A percentile compares a stretch with the other conserved stretches of the same genome.
phyloP scores from a whole-genome alignment of 2,329 filamentous ascomycete species.

The Pseudogymnoascus sp. region DNA sequence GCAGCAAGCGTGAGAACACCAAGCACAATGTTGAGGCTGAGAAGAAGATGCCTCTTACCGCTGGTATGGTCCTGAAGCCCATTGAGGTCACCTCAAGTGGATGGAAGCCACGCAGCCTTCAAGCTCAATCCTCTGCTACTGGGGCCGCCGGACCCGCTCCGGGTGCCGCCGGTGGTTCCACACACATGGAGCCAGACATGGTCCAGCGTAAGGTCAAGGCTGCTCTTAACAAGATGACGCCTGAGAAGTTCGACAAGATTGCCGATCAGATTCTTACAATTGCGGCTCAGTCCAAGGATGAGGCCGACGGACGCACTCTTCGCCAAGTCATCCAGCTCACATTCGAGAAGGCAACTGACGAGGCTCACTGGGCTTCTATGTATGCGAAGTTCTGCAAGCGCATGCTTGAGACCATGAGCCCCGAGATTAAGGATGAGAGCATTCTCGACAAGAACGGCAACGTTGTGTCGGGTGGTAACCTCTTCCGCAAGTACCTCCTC shows the following conservation, averaged over 20 bases:
- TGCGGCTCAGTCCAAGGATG: conserved; percentile 89
- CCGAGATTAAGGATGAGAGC: conserved; percentile 89
- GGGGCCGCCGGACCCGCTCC: conserved; percentile 35
- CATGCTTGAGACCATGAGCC: conserved; percentile 92
- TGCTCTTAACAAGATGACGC: conserved; percentile 98
- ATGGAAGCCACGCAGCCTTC: conserved; percentile 80
- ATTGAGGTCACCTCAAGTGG: conserved; percentile 65
- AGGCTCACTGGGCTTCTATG: conserved; percentile 97
- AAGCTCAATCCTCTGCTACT: conserved; percentile 32
- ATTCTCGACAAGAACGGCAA: conserved; percentile 86
- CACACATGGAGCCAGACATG: conserved; percentile 76
- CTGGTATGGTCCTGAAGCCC: conserved; percentile 71
- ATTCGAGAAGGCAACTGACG: conserved; percentile 97
- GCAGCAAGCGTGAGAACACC: conserved; percentile 49
- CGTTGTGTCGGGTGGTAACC: conserved; percentile 80
- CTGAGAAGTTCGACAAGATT: conserved; percentile 96
- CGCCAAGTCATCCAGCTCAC: conserved; percentile 98
- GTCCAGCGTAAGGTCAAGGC: conserved; percentile 99
- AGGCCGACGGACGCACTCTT: conserved; percentile 85
- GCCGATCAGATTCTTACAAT: conserved; percentile 88
- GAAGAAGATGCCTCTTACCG: conserved; percentile 87
- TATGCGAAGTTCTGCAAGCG: conserved; percentile 97
- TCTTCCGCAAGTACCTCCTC: conserved; percentile 97
- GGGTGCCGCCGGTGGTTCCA: conserved; percentile 37
- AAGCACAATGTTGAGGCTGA: conserved; percentile 60